A percentile compares a stretch with the other conserved stretches of the same genome.
Conservation (phyloP, 306 rosid genomes). For the Purshia tridentata region DNA sequence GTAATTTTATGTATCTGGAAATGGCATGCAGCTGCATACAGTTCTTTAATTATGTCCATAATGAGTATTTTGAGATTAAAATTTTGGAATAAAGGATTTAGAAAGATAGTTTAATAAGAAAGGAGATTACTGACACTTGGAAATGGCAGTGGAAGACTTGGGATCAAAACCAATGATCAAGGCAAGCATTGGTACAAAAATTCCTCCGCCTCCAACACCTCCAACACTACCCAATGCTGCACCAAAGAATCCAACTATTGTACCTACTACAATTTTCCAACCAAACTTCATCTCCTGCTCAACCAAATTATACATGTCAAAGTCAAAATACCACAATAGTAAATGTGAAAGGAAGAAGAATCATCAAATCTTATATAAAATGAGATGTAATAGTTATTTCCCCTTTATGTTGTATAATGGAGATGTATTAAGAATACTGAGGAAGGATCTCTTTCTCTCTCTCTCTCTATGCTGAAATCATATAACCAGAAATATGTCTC, state of each 20-base stretch:
- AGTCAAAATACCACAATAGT: slow-evolving; percentile 1
- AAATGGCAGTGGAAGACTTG: slow-evolving; percentile 84
- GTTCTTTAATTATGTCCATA: neutral
- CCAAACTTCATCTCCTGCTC: slow-evolving; percentile 77
- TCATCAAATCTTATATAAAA: too few species aligned
- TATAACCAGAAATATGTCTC: too few species aligned
- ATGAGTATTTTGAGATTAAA: neutral
- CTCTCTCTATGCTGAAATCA: neutral
- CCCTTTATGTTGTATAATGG: too few species aligned
- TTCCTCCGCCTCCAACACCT: slow-evolving; percentile 92
- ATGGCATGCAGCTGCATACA: too few species aligned
- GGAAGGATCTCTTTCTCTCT: neutral
- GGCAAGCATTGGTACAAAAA: slow-evolving; percentile 80
- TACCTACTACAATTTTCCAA: slow-evolving; percentile 67
- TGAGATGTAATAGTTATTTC: too few species aligned
- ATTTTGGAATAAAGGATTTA: neutral
- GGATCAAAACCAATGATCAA: slow-evolving; percentile 83
- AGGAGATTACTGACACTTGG: slow-evolving; percentile 60
- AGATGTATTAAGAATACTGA: too few species aligned
- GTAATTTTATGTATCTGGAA: too few species aligned
- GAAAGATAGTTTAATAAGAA: neutral
- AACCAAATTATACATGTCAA: slow-evolving; percentile 29
- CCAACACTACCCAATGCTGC: slow-evolving; percentile 91
- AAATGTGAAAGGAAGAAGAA: slow-evolving; percentile 3
- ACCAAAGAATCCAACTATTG: slow-evolving; percentile 78